A percentile compares a stretch with the other conserved stretches of the same genome.
Evolutionary conservation across 164 flowering plant genomes (phyloP).

Genomic region (Vitis rotundifolia): DNA sequence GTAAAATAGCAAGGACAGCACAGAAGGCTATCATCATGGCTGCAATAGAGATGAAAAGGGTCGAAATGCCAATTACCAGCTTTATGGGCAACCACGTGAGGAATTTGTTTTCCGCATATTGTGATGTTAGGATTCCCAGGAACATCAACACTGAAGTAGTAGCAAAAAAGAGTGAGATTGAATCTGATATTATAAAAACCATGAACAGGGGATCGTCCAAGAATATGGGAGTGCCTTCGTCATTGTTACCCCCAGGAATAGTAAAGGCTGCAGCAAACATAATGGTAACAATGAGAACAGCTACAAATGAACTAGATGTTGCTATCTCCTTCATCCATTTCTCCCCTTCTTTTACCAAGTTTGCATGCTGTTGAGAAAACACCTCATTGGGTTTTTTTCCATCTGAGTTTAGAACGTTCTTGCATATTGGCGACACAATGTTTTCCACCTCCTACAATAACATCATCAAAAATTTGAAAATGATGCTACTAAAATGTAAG

Average conservation of each 20-base stretch:
- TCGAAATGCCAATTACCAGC: constrained; percentile 18
- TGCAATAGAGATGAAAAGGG: constrained; percentile 23
- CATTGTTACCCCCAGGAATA: constrained; percentile 23
- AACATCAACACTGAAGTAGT: constrained; percentile 20
- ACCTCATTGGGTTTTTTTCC: constrained; percentile 16
- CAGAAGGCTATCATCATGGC: constrained; percentile 28
- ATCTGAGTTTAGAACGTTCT: background rate
- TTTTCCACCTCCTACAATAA: constrained; percentile 29
- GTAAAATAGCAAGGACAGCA: constrained; percentile 13
- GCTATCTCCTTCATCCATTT: constrained; percentile 23
- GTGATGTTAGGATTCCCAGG: constrained; percentile 21
- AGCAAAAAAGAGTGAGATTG: constrained; percentile 23
- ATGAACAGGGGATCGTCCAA: background rate
- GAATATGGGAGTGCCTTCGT: constrained; percentile 4
- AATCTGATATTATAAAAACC: constrained; percentile 17
- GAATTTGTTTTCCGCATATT: constrained; percentile 24
- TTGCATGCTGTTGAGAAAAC: constrained; percentile 25
- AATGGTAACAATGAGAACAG: too few relatives aligned
- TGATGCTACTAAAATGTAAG: too few relatives aligned
- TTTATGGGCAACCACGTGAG: constrained; percentile 13
- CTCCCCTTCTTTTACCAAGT: constrained; percentile 14
- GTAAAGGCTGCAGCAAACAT: constrained; percentile 25
- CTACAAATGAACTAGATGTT: too few relatives aligned
- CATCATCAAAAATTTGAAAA: too few relatives aligned
- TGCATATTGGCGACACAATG: constrained; percentile 14